Percentiles rank a stretch among this genome's conserved stretches.
phyloP scores from a whole-genome alignment of 768 basidiomycete species.

The Phylloporus scabripes region DNA sequence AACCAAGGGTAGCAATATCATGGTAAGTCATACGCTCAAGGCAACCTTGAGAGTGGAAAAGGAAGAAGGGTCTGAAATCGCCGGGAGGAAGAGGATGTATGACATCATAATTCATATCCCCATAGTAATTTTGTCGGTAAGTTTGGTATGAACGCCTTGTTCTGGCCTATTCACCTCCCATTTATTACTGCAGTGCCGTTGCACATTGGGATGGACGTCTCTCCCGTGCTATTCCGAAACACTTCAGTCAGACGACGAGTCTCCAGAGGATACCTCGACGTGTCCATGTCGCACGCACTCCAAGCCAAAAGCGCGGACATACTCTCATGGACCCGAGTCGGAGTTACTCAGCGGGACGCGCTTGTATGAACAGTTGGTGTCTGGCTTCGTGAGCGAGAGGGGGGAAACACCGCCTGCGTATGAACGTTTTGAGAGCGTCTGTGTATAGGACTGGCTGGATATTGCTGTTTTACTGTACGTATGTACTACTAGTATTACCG shows the following conservation, averaged over 20 bases:
- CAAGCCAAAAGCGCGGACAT: constrained; percentile 10
- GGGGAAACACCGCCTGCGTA: constrained; percentile 78
- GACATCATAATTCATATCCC: constrained; percentile 86
- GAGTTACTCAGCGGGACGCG: constrained; percentile 40
- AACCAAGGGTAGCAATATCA: constrained; percentile 52
- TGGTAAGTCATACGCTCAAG: constrained; percentile 73
- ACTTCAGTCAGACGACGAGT: constrained; percentile 3
- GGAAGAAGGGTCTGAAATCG: constrained; percentile 65
- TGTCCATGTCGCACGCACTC: constrained; percentile 42
- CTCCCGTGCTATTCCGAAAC: constrained; percentile 68
- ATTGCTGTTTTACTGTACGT: background rate
- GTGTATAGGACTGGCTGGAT: background rate
- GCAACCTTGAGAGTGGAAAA: constrained; percentile 78
- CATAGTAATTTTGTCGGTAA: constrained; percentile 80
- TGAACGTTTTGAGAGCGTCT: background rate
- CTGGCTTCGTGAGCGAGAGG: constrained; percentile 72
- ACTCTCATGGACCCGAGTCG: constrained; percentile 1
- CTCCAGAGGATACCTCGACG: constrained; percentile 8
- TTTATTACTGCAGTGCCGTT: constrained; percentile 57
- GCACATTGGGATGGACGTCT: constrained; percentile 72
- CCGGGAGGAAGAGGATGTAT: constrained; percentile 73
- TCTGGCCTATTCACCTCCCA: background rate
- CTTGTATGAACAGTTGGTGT: constrained; percentile 74
- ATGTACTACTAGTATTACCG: no score
- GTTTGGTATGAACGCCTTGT: constrained; percentile 22